Conservation (phyloP, 345 rosid species). For the Raphanus sativus region DNA sequence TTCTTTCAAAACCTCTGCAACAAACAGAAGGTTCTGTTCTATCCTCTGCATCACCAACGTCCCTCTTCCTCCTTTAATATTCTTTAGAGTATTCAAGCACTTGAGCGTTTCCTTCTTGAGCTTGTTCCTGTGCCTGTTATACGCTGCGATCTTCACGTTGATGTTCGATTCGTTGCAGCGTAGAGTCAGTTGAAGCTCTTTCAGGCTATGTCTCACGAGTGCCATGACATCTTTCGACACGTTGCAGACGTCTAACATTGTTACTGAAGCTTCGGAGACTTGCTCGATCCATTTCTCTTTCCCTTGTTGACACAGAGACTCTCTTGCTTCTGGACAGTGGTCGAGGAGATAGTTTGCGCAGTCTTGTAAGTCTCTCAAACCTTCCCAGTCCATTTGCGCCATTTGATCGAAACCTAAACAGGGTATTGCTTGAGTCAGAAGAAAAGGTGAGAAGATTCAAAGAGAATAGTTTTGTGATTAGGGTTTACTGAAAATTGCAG, state of each 20-base stretch:
- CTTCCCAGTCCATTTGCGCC: constrained; percentile 56
- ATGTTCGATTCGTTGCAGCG: constrained; percentile 47
- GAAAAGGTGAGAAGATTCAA: neutral
- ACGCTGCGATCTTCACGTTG: constrained; percentile 44
- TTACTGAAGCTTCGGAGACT: constrained; percentile 60
- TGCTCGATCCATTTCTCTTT: constrained; percentile 58
- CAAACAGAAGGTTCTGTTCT: constrained; percentile 43
- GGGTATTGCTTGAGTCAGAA: constrained; percentile 15
- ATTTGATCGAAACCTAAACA: constrained; percentile 25
- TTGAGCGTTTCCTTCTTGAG: constrained; percentile 63
- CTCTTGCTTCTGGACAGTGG: constrained; percentile 52
- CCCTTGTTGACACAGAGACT: constrained; percentile 42
- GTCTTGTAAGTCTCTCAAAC: constrained; percentile 65
- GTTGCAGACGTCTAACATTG: constrained; percentile 66
- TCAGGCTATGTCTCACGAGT: constrained; percentile 53
- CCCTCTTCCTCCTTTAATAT: constrained; percentile 39
- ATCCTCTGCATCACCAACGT: constrained; percentile 4
- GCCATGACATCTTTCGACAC: constrained; percentile 57
- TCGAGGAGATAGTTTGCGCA: constrained; percentile 65
- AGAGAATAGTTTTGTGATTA: constrained; percentile 4
- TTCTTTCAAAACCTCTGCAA: constrained; percentile 54
- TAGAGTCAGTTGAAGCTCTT: constrained; percentile 49
- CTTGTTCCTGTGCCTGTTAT: constrained; percentile 53
- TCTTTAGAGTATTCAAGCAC: constrained; percentile 52
- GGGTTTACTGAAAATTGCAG: neutral